phyloP scores from a whole-genome alignment of 257 asterid species.

The Jaltomata sinuosa region DNA sequence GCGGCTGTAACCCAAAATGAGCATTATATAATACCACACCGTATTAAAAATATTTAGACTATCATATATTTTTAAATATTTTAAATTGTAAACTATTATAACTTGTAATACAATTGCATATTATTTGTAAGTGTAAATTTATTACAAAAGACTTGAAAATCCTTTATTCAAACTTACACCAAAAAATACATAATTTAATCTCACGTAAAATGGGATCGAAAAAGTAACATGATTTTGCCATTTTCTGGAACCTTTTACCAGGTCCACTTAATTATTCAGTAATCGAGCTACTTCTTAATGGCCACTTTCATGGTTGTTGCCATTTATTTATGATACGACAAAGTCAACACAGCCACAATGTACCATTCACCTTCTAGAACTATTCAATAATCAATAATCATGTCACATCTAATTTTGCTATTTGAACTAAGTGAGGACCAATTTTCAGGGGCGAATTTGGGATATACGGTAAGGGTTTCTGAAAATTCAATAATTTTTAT shows the following conservation, averaged over 20 bases:
- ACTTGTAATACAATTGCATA: too few species aligned
- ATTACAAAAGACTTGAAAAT: not conserved
- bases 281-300: not conserved
- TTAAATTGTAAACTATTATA: too few species aligned
- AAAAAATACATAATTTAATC: not conserved
- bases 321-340: not conserved
- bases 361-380: not conserved
- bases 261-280: not conserved
- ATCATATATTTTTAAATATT: too few species aligned
- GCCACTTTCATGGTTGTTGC: not conserved
- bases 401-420: not conserved
- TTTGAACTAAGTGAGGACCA: not conserved
- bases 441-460: too few species aligned
- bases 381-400: not conserved
- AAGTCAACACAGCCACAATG: not conserved
- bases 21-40: too few species aligned
- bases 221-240: not conserved
- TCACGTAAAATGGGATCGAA: not conserved
- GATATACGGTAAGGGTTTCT: too few species aligned
- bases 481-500: too few species aligned
- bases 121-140: not conserved
- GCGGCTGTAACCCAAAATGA: too few species aligned
- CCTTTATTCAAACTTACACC: not conserved
- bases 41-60: too few species aligned
- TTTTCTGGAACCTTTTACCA: not conserved